Conservation (phyloP, 1,139 yeast genomes). For the Taphrina pruni region DNA sequence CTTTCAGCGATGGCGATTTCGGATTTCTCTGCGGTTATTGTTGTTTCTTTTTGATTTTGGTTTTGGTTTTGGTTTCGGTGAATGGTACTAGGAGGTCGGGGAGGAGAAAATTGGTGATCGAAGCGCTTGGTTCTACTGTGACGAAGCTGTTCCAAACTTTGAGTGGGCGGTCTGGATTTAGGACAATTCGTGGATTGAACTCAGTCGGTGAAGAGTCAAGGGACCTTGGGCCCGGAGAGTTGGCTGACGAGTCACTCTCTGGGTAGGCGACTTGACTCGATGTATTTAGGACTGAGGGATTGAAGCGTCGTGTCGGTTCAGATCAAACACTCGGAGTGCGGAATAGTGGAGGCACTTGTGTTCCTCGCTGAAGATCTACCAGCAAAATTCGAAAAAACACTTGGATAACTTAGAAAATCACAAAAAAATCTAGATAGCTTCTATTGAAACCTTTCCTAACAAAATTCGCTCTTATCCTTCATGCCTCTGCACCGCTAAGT, state of each 20-base stretch:
- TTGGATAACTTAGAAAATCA: neutral
- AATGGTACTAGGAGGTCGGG: neutral
- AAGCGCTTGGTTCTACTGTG: conserved; percentile 22
- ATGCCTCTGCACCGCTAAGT: too few relatives aligned
- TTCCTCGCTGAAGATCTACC: conserved; percentile 7
- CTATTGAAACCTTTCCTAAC: neutral
- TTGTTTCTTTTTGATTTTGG: neutral
- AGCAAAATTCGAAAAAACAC: neutral
- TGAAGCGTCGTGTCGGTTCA: conserved; percentile 21
- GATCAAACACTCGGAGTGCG: conserved; percentile 1
- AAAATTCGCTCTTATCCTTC: too few relatives aligned
- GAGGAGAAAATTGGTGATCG: conserved; percentile 7
- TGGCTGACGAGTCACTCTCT: conserved; percentile 14
- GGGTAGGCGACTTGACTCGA: conserved; percentile 15
- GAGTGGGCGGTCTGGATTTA: conserved; percentile 11
- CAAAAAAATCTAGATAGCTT: conserved; percentile 1
- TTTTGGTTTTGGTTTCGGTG: neutral
- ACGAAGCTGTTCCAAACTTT: neutral
- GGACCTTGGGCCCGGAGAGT: neutral
- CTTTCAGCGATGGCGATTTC: conserved; percentile 8
- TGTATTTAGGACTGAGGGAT: conserved; percentile 21
- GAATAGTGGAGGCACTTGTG: conserved; percentile 12
- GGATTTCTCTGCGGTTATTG: neutral
- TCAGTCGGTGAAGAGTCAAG: conserved; percentile 22
- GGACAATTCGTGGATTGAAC: conserved; percentile 19